Evolutionary conservation across 495 filamentous ascomycete genomes (phyloP).

Genomic region (Paragyromitra xinjiangensis): DNA sequence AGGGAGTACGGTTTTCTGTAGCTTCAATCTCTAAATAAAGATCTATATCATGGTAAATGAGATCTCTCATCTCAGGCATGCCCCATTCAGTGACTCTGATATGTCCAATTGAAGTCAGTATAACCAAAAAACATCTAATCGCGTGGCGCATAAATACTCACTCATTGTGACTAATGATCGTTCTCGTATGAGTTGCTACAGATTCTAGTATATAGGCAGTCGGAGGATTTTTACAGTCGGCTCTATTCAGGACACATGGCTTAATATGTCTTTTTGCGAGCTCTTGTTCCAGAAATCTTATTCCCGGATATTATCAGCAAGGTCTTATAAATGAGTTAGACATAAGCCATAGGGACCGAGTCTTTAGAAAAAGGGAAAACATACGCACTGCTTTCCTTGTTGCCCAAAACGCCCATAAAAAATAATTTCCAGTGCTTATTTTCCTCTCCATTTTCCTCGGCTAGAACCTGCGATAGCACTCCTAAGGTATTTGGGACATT

Average conservation of each 20-base stretch:
- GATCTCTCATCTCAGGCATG: not conserved
- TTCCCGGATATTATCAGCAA: constrained; percentile 5
- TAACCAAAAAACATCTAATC: not conserved
- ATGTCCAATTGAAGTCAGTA: constrained; percentile 4
- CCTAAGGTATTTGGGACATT: constrained; percentile 42
- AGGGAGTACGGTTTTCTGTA: not conserved
- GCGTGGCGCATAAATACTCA: constrained; percentile 12
- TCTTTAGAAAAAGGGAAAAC: not conserved
- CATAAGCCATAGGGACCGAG: not conserved
- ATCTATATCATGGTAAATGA: not conserved
- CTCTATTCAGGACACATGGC: constrained; percentile 22
- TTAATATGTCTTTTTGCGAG: constrained; percentile 15
- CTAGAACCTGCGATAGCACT: constrained; percentile 28
- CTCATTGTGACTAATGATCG: constrained; percentile 31
- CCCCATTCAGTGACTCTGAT: constrained; percentile 13
- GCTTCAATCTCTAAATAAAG: not conserved
- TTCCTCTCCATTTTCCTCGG: not conserved
- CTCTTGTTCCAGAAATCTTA: constrained; percentile 29
- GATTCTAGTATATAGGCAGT: constrained; percentile 41
- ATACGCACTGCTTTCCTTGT: constrained; percentile 32
- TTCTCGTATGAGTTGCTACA: constrained; percentile 15
- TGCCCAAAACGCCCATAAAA: constrained; percentile 34
- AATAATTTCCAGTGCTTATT: not conserved
- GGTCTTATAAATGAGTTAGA: not conserved
- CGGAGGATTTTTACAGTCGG: not conserved